Conservation (phyloP, 1,284 basidiomycete genomes). For the Heterobasidion annosum region DNA sequence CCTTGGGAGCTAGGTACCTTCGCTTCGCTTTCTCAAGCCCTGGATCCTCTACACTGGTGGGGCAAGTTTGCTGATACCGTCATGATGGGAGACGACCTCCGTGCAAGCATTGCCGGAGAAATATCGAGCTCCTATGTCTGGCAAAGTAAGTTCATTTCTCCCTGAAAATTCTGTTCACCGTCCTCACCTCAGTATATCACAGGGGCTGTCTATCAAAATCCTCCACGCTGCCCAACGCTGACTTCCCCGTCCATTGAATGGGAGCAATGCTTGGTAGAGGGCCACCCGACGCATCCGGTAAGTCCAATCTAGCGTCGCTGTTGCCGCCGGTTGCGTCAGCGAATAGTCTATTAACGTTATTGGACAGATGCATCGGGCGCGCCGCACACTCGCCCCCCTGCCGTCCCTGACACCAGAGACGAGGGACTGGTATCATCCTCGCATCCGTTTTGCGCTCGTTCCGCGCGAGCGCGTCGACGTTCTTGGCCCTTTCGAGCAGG, state of each 20-base stretch:
- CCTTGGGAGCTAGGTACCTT: constrained; percentile 25
- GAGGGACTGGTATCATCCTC: constrained; percentile 37
- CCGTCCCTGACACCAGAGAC: constrained; percentile 18
- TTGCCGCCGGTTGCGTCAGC: not conserved
- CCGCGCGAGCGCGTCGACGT: constrained; percentile 24
- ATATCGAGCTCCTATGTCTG: constrained; percentile 36
- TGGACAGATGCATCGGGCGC: constrained; percentile 41
- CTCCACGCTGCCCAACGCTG: constrained; percentile 30
- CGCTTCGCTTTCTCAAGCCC: constrained; percentile 15
- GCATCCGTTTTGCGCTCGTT: constrained; percentile 33
- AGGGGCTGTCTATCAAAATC: constrained; percentile 32
- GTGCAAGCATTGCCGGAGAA: constrained; percentile 30
- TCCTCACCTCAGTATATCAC: not conserved
- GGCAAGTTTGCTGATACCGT: constrained; percentile 31
- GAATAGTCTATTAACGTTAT: not conserved
- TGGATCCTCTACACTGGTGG: constrained; percentile 32
- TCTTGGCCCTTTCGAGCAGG: constrained; percentile 30
- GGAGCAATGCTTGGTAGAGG: constrained; percentile 44
- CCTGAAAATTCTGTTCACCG: not conserved
- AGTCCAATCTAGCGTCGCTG: constrained; percentile 2
- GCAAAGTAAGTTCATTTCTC: constrained; percentile 26
- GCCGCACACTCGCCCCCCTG: constrained; percentile 23
- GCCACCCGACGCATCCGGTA: constrained; percentile 47
- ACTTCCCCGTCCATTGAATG: constrained; percentile 34
- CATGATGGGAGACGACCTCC: constrained; percentile 24